Conservation (phyloP, 768 basidiomycete genomes). For the Steccherinum ochraceum region DNA sequence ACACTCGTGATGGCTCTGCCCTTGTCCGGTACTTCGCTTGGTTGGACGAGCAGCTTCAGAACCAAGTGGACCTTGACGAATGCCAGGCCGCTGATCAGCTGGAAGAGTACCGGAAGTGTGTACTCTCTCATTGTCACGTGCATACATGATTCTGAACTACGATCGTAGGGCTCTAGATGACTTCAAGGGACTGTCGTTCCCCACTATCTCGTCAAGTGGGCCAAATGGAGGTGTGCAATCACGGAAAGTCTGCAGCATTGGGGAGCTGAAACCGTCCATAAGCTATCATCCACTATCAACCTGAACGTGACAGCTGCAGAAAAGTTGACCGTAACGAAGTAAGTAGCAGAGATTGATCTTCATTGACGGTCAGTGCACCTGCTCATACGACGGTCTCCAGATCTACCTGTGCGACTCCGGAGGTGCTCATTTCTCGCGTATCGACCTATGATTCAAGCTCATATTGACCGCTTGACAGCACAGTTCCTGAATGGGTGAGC, state of each 20-base stretch:
- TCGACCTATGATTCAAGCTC: too few relatives aligned
- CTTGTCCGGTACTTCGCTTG: conserved; percentile 89
- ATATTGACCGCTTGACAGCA: conserved; percentile 32
- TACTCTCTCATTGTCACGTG: conserved; percentile 8
- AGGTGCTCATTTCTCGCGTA: too few relatives aligned
- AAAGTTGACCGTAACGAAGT: conserved; percentile 74
- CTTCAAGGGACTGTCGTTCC: conserved; percentile 86
- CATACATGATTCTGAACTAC: neutral
- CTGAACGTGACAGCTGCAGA: conserved; percentile 67
- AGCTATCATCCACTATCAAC: conserved; percentile 94
- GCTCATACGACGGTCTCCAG: conserved; percentile 26
- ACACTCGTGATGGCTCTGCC: conserved; percentile 87
- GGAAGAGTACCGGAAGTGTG: conserved; percentile 76
- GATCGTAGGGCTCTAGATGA: conserved; percentile 57
- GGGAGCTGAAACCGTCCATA: neutral
- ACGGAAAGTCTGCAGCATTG: neutral
- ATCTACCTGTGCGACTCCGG: conserved; percentile 86
- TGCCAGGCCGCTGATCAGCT: conserved; percentile 74
- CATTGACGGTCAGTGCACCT: neutral
- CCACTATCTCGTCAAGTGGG: conserved; percentile 89
- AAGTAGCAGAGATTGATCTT: conserved; percentile 1
- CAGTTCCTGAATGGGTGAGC: conserved; percentile 74
- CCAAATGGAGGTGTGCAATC: conserved; percentile 70
- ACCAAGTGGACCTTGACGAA: conserved; percentile 63
- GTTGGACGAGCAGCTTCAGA: conserved; percentile 78